Base-by-base conservation (phyloP, 2,329 filamentous ascomycete genomes). In the Arthrobotrys musiformis region DNA sequence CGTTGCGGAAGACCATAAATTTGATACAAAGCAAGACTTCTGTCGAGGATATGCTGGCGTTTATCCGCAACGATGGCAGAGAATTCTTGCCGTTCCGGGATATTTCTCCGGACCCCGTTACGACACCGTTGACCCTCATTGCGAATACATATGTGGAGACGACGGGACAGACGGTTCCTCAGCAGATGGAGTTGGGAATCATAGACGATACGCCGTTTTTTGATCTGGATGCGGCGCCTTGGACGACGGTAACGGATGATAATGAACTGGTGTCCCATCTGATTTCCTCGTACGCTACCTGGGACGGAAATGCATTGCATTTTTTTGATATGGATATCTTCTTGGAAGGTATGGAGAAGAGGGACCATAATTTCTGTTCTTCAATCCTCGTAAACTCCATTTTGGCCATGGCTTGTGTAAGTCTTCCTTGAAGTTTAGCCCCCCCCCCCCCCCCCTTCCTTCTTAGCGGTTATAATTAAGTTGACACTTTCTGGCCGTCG, bases 181-280 rank as follows among this genome's bases (percentile, higher is more conserved):
- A 13, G n/a, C 37, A 48, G 42, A 46, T 37, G 4, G 26, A 68
- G 13, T 26, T 60, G 0, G 64, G 46, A 13, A 54, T 56, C 22
- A 54, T 60, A 5, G 64, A 48, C 26, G 64, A 68, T 26, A 30
- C 22, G 26, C 37, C 64, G 1, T 24, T 60, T 3, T 15, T 24
- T 24, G n/a, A 48, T n/a, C 4, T 58, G 6, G 35, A 19, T 9
- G 48, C 50, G 15, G 26, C n/a, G 0, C 35, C 64, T 15, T 68
- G 64, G 64, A 68, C 64, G 2, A 60, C 64, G 2, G 37, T 48
- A 15, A 60, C 19, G 19, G 64, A 60, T 11, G 64, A 68, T 11
- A 44, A 58, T 11, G 50, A 48, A 37, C 19, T 58, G 4, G 15
- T 44, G 9, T 68, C 64, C 2, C 64, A 68, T 11, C 37, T 60